phyloP scores from a whole-genome alignment of 352 stramenopile genomes.

The Thraustochytrium sp. region DNA sequence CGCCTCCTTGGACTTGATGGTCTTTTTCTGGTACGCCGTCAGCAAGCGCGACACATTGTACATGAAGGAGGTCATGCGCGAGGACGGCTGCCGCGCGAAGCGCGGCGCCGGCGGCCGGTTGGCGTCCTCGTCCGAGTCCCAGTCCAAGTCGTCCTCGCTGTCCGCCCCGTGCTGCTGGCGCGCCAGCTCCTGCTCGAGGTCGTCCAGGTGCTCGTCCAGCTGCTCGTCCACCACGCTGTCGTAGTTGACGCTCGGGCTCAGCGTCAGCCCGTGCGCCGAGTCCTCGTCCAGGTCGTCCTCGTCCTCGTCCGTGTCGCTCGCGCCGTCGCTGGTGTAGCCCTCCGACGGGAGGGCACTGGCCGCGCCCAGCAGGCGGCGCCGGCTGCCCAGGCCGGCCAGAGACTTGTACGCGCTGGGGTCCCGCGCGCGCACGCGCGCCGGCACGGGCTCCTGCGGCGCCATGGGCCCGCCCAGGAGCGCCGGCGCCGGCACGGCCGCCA shows the following conservation, averaged over 20 bases:
- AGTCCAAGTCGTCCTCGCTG: not conserved
- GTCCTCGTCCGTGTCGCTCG: not conserved
- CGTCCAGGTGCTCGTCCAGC: not conserved
- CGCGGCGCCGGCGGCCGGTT: not conserved
- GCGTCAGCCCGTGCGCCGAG: not conserved
- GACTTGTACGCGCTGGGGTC: no score
- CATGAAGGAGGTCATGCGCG: slow-evolving; percentile 34
- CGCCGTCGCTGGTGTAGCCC: no score
- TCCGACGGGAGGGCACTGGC: no score
- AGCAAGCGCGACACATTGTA: slow-evolving; percentile 11
- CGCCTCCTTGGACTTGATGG: not conserved
- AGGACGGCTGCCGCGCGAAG: not conserved
- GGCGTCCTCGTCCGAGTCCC: not conserved
- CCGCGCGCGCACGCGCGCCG: no score
- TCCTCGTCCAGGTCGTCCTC: not conserved
- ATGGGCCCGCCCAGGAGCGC: no score
- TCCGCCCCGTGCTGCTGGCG: not conserved
- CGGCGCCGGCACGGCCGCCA: no score
- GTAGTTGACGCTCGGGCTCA: not conserved
- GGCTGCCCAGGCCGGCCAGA: no score
- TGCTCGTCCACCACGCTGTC: not conserved
- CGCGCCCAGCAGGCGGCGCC: no score
- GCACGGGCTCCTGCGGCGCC: no score
- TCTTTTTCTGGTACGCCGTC: slow-evolving; percentile 16
- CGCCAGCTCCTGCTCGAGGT: not conserved